Conservation (phyloP, 306 rosid species). For the Astragalus glycyphyllos region DNA sequence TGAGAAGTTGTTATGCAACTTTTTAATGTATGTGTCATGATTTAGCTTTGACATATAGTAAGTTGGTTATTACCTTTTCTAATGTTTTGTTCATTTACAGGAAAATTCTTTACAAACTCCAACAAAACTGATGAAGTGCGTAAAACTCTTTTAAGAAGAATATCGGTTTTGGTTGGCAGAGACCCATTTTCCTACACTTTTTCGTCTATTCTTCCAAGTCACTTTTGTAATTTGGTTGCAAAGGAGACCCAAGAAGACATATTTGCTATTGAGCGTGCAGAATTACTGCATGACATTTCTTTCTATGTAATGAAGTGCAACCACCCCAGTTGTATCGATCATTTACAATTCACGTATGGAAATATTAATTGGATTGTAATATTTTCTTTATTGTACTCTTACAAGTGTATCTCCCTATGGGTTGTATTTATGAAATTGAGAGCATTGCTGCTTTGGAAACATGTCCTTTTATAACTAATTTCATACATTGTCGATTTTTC, state of each 20-base stretch:
- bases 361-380: conserved; percentile 10
- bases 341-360: background rate
- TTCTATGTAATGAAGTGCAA: conserved; percentile 60
- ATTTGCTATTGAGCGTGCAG: conserved; percentile 76
- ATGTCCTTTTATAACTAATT: conserved; percentile 29
- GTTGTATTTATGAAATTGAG: conserved; percentile 1
- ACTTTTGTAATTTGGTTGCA: conserved; percentile 58
- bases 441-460: conserved; percentile 4
- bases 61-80: no score
- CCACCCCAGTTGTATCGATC: background rate
- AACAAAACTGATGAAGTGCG: conserved; percentile 62
- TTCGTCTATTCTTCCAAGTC: conserved; percentile 46
- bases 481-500: conserved; percentile 5
- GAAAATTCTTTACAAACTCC: conserved; percentile 49
- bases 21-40: no score
- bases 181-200: conserved; percentile 48
- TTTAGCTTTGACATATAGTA: no score
- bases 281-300: conserved; percentile 59
- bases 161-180: conserved; percentile 60
- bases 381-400: conserved; percentile 16
- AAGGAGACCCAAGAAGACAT: conserved; percentile 70
- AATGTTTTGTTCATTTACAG: conserved; percentile 48
- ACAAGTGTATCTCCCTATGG: background rate
- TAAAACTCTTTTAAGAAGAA: conserved; percentile 50
- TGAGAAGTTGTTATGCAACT: no score